phyloP scores from a whole-genome alignment of 2,329 filamentous ascomycete species.

The Ophiostoma populinum region DNA sequence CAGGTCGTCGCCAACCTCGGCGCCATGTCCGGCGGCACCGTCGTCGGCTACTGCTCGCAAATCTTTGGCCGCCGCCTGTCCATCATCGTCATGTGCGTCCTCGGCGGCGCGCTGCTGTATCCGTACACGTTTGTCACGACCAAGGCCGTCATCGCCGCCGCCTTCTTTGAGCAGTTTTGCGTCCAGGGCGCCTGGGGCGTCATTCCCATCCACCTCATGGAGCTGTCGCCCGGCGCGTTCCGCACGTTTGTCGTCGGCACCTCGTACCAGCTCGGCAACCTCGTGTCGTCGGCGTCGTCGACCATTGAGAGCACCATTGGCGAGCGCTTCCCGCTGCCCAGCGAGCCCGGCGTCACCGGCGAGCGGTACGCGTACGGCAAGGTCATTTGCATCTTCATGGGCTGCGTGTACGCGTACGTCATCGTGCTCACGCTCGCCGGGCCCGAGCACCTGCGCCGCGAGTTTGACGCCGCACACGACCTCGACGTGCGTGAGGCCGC shows the following conservation, averaged over 20 bases:
- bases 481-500: slow-evolving; percentile 29
- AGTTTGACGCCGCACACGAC: slow-evolving; percentile 33
- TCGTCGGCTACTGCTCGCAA: slow-evolving; percentile 59
- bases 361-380: slow-evolving; percentile 64
- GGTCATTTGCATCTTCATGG: slow-evolving; percentile 87
- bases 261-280: slow-evolving; percentile 61
- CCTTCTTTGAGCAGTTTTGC: slow-evolving; percentile 55
- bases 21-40: slow-evolving; percentile 55
- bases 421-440: slow-evolving; percentile 46
- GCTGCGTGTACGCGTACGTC: slow-evolving; percentile 53
- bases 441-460: slow-evolving; percentile 33
- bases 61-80: slow-evolving; percentile 55
- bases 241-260: slow-evolving; percentile 61
- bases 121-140: slow-evolving; percentile 52
- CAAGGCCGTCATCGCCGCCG: slow-evolving; percentile 42
- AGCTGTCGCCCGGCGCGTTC: slow-evolving; percentile 55
- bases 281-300: slow-evolving; percentile 49
- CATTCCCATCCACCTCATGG: slow-evolving; percentile 64
- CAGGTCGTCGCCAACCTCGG: slow-evolving; percentile 68
- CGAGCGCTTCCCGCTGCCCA: slow-evolving; percentile 53
- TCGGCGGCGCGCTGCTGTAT: slow-evolving; percentile 46
- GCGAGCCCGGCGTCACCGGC: slow-evolving; percentile 24
- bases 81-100: slow-evolving; percentile 42
- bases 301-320: slow-evolving; percentile 65
- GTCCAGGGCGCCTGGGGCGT: slow-evolving; percentile 64